Evolutionary conservation across 768 basidiomycete species (phyloP), one percentile per base, ranked within the genome.

Genomic region (Vararia minispora): DNA sequence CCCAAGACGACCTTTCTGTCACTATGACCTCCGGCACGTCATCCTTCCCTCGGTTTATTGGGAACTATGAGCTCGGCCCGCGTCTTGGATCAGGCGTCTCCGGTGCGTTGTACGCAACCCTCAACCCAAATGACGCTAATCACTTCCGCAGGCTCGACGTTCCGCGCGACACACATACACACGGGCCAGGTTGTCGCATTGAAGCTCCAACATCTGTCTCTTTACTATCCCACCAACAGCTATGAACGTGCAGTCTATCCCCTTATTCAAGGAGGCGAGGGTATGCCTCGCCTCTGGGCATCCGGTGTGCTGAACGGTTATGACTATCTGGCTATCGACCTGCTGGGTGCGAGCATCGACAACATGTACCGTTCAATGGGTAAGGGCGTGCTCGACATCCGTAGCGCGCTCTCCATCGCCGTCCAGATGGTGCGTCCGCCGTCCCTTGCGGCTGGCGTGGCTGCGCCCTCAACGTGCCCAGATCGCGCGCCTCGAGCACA

Each of bases 191-290:
- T 66, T n/a, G 79, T 80, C 28, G 83, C 83, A 2, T 65, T 87
- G 38, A 87, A 87, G 53, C 60, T 87, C 8, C 83, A 87, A 56
- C 64, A 68, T 40, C 59, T 72, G 16, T 63, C 84, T 45, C 75
- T 82, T 41, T 73, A 79, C 52, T 85, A 80, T 50, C 84, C 80
- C 0, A 84, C 83, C 3, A 87, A 87, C 51, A 63, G 58, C 22
- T 83, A 78, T 38, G 83, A 87, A 52, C 72, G 79, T 13, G 44
- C 60, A 42, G 64, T 86, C 38, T 87, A 84, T 50, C 82, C 81
- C 14, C 48, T 68, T 6, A 57, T 87, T 10, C 80, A 79, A 58
- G 83, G 83, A 13, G 81, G 71, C 17, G 63, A 66, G 30, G 83
- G 83, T 5, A 80, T 87, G 69, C 83, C 83, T 0, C 74, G 61